Conservation (phyloP, 1,139 yeast genomes). For the Candida sojae region DNA sequence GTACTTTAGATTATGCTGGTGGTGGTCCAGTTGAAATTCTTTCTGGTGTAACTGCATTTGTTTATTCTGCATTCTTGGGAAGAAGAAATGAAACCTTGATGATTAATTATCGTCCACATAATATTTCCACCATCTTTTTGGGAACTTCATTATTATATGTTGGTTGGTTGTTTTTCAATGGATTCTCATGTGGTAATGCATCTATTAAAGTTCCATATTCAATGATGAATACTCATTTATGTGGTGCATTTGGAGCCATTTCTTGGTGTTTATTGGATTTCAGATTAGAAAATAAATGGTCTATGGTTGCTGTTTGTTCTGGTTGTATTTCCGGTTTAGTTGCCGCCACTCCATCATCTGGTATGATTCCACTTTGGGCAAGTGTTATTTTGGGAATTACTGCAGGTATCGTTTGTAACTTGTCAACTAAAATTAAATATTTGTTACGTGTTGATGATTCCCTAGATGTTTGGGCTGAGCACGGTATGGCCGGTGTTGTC, state of each 20-base stretch:
- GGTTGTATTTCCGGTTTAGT: slow-evolving; percentile 95
- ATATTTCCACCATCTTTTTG: slow-evolving; percentile 80
- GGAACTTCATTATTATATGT: slow-evolving; percentile 67
- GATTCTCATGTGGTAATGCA: slow-evolving; percentile 72
- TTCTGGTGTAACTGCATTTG: slow-evolving; percentile 89
- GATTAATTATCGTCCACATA: slow-evolving; percentile 93
- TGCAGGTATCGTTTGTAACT: slow-evolving; percentile 85
- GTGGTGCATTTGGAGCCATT: slow-evolving; percentile 90
- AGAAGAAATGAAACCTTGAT: slow-evolving; percentile 79
- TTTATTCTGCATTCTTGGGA: slow-evolving; percentile 79
- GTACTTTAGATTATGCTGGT: slow-evolving; percentile 94
- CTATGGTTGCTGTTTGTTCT: slow-evolving; percentile 92
- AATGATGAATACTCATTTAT: slow-evolving; percentile 85
- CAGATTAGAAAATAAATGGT: slow-evolving; percentile 86
- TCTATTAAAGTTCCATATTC: slow-evolving; percentile 75
- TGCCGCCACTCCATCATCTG: slow-evolving; percentile 95
- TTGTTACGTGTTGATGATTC: slow-evolving; percentile 85
- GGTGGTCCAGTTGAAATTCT: slow-evolving; percentile 97
- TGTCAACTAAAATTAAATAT: slow-evolving; percentile 85
- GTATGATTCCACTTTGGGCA: slow-evolving; percentile 89
- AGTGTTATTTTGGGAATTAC: slow-evolving; percentile 81
- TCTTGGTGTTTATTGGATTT: slow-evolving; percentile 92
- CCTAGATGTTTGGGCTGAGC: slow-evolving; percentile 94
- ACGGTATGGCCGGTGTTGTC: slow-evolving; percentile 92
- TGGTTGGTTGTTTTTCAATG: slow-evolving; percentile 91